Percentiles rank a stretch among this genome's conserved stretches.
phyloP scores from a whole-genome alignment of 495 filamentous ascomycete genomes.

The Aspergillus incahuasiensis region DNA sequence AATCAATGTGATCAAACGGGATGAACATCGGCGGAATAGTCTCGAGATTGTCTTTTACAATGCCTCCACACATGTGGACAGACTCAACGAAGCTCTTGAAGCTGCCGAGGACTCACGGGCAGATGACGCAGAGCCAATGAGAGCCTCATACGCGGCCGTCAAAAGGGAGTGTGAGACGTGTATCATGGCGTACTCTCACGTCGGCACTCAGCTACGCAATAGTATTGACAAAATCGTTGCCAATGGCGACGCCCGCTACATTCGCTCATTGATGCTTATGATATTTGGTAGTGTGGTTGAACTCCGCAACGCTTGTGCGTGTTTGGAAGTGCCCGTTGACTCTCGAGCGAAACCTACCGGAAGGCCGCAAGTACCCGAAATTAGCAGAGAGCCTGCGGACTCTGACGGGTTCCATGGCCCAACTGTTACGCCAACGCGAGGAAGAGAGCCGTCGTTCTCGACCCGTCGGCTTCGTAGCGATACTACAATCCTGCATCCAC shows the following conservation, averaged over 20 bases:
- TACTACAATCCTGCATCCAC: slow-evolving; percentile 57
- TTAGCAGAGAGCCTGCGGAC: slow-evolving; percentile 19
- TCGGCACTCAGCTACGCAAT: slow-evolving; percentile 63
- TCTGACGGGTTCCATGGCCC: slow-evolving; percentile 38
- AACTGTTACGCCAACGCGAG: slow-evolving; percentile 57
- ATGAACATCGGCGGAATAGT: slow-evolving; percentile 61
- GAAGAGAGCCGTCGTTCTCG: slow-evolving; percentile 42
- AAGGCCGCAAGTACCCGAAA: slow-evolving; percentile 27
- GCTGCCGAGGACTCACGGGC: slow-evolving; percentile 49
- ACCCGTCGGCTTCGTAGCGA: slow-evolving; percentile 56
- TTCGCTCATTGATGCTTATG: slow-evolving; percentile 74
- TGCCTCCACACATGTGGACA: slow-evolving; percentile 67
- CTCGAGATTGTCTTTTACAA: slow-evolving; percentile 76
- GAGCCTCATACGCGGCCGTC: slow-evolving; percentile 47
- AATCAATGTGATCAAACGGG: slow-evolving; percentile 64
- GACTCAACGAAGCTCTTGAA: slow-evolving; percentile 68
- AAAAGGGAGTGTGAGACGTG: slow-evolving; percentile 67
- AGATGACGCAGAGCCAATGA: slow-evolving; percentile 38
- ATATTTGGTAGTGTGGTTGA: slow-evolving; percentile 79
- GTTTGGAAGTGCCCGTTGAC: slow-evolving; percentile 31
- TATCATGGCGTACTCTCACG: slow-evolving; percentile 70
- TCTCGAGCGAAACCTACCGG: slow-evolving; percentile 20
- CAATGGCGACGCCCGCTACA: slow-evolving; percentile 71
- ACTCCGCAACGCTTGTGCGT: slow-evolving; percentile 53
- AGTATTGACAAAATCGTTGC: slow-evolving; percentile 67